Conservation (phyloP, 202 grass and related monocot species). For the Carex arenaria region DNA sequence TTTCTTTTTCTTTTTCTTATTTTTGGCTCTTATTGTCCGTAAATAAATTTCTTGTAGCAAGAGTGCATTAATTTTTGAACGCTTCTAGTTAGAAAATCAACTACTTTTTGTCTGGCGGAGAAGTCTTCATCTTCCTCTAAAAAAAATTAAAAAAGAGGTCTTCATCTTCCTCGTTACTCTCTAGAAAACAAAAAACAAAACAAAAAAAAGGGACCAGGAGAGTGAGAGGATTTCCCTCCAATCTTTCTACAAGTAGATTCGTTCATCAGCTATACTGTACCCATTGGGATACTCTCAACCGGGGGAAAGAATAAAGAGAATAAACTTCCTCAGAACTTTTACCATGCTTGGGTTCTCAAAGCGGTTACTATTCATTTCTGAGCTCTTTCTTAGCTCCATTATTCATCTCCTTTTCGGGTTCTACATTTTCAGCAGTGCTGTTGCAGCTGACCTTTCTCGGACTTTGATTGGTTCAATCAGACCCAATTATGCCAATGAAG, state of each 20-base stretch:
- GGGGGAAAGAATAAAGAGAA: neutral
- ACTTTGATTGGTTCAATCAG: conserved; percentile 8
- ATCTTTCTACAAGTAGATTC: neutral
- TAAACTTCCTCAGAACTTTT: neutral
- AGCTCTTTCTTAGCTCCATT: conserved; percentile 30
- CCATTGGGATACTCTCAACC: neutral
- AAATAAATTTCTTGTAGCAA: neutral
- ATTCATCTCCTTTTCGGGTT: conserved; percentile 36
- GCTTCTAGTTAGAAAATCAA: neutral
- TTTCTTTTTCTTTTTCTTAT: neutral
- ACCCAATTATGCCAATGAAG: neutral
- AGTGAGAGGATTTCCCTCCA: neutral
- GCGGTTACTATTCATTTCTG: conserved; percentile 17
- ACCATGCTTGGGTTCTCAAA: conserved; percentile 23
- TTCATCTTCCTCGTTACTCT: conserved; percentile 5
- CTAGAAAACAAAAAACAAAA: neutral
- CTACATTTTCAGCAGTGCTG: conserved; percentile 47
- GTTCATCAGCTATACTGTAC: neutral
- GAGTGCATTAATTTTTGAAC: neutral
- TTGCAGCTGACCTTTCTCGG: conserved; percentile 35
- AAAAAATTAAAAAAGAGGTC: neutral
- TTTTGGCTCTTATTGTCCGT: neutral
- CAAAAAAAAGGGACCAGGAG: neutral
- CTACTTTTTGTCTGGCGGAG: neutral
- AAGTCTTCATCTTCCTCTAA: neutral